These are phyloP conservation scores for Chrysosporium queenslandicum DNA, from an alignment of 2,329 filamentous ascomycete genomes.

Conservation along the genomic window DNA sequence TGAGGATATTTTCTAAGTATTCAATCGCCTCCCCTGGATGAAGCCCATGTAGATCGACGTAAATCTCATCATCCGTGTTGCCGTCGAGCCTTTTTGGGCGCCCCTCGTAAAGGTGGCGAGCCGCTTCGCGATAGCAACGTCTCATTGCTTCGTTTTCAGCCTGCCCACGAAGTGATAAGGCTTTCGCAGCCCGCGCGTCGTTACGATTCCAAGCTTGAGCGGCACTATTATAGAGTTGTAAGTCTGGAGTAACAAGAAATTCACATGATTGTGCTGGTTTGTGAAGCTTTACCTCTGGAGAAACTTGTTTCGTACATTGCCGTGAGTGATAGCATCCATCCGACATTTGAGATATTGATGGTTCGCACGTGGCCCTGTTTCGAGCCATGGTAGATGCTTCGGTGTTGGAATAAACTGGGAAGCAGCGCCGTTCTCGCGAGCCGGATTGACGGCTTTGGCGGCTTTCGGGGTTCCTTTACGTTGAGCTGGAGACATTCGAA, in stretches of 20 bases:
- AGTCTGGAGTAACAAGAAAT: too few species aligned
- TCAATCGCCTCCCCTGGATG: constrained; percentile 95
- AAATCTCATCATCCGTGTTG: constrained; percentile 57
- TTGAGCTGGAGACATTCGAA: constrained; percentile 78
- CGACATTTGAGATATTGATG: constrained; percentile 91
- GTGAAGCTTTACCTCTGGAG: constrained; percentile 60
- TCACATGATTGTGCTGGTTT: constrained; percentile 5
- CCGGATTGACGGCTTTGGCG: constrained; percentile 52
- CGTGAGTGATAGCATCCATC: constrained; percentile 93
- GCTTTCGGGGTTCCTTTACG: constrained; percentile 47
- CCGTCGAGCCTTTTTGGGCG: constrained; percentile 61
- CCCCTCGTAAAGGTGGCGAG: constrained; percentile 82
- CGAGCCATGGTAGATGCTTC: constrained; percentile 90
- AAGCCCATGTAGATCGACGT: constrained; percentile 94
- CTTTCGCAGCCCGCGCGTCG: constrained; percentile 90
- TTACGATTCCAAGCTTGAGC: constrained; percentile 98
- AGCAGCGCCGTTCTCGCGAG: constrained; percentile 67
- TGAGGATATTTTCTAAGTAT: constrained; percentile 77
- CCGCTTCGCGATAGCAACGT: constrained; percentile 90
- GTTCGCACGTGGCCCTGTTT: constrained; percentile 83
- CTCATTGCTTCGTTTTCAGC: constrained; percentile 96
- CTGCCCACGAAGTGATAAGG: constrained; percentile 83
- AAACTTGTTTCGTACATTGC: constrained; percentile 92
- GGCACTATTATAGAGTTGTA: constrained; percentile 48
- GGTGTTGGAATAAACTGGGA: constrained; percentile 77